phyloP scores from a whole-genome alignment of 176 grass and related monocot genomes.

The Oryza punctata region DNA sequence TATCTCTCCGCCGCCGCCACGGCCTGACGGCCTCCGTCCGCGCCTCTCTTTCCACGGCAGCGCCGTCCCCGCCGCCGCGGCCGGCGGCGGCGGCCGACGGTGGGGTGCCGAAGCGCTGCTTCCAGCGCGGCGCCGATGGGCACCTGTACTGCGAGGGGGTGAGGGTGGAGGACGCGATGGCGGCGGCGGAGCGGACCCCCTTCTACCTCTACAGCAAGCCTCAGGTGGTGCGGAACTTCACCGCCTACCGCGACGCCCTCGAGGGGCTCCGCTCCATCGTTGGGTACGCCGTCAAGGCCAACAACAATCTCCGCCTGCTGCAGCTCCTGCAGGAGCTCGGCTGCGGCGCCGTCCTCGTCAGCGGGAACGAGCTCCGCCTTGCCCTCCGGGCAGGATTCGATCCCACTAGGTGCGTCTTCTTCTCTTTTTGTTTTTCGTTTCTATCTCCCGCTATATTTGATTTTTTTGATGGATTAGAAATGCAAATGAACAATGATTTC shows the following conservation, averaged over 20 bases:
- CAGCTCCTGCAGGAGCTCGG: constrained; percentile 71
- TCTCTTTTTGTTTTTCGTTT: background rate
- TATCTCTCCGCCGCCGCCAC: constrained; percentile 7
- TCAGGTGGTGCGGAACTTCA: constrained; percentile 82
- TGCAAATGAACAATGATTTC: background rate
- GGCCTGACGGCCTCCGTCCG: constrained; percentile 17
- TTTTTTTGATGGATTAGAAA: background rate
- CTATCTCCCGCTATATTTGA: background rate
- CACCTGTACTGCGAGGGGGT: constrained; percentile 87
- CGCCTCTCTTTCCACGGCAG: constrained; percentile 48
- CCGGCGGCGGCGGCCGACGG: background rate
- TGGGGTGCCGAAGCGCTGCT: constrained; percentile 56
- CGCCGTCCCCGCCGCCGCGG: constrained; percentile 30
- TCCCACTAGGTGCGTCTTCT: constrained; percentile 51
- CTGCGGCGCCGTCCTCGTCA: constrained; percentile 89
- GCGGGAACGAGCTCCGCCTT: constrained; percentile 88
- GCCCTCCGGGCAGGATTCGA: constrained; percentile 76
- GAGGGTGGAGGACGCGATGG: constrained; percentile 76
- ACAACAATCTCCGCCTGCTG: constrained; percentile 84
- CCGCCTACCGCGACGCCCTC: constrained; percentile 77
- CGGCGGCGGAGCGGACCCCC: constrained; percentile 71
- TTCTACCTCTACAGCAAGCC: constrained; percentile 98
- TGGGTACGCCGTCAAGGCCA: constrained; percentile 92
- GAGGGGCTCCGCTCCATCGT: constrained; percentile 71
- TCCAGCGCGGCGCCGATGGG: constrained; percentile 63